phyloP scores from a whole-genome alignment of 176 grass and related monocot species.

The Coix lacrymajobi region DNA sequence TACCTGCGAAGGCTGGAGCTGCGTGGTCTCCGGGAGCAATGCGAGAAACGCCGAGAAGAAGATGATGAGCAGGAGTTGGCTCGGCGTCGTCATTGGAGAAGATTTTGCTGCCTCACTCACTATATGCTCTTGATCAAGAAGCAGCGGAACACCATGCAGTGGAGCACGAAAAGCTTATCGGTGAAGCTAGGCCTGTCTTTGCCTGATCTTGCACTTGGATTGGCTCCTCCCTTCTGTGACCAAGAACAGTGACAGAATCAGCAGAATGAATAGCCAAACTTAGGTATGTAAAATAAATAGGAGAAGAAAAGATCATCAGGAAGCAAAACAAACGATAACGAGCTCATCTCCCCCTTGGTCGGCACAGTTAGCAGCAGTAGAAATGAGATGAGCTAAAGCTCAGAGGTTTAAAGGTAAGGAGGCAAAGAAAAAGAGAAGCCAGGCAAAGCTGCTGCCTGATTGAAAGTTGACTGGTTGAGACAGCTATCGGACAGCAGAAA shows the following conservation, averaged over 20 bases:
- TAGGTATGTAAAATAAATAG: neutral
- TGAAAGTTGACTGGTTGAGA: neutral
- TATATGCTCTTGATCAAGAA: neutral
- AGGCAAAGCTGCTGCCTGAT: neutral
- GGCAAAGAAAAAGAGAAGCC: neutral
- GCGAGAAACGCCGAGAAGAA: constrained; percentile 15
- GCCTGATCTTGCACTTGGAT: neutral
- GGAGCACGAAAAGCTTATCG: neutral
- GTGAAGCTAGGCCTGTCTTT: neutral
- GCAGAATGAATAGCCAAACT: neutral
- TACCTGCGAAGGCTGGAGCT: constrained; percentile 59
- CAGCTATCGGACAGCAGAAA: constrained; percentile 2
- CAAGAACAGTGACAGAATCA: neutral
- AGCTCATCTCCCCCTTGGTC: neutral
- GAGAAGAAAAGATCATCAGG: neutral
- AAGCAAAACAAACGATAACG: neutral
- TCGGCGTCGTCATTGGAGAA: constrained; percentile 21
- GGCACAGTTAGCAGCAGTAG: neutral
- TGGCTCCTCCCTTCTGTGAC: neutral
- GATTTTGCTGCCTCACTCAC: neutral
- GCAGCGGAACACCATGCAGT: neutral
- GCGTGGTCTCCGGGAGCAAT: constrained; percentile 25
- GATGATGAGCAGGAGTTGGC: constrained; percentile 6
- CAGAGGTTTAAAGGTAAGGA: neutral
- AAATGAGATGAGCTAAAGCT: neutral